A percentile compares a stretch with the other conserved stretches of the same genome.
Evolutionary conservation across 163 green algal genomes (phyloP).

Genomic region (Chlamydomonas reinhardtii): DNA sequence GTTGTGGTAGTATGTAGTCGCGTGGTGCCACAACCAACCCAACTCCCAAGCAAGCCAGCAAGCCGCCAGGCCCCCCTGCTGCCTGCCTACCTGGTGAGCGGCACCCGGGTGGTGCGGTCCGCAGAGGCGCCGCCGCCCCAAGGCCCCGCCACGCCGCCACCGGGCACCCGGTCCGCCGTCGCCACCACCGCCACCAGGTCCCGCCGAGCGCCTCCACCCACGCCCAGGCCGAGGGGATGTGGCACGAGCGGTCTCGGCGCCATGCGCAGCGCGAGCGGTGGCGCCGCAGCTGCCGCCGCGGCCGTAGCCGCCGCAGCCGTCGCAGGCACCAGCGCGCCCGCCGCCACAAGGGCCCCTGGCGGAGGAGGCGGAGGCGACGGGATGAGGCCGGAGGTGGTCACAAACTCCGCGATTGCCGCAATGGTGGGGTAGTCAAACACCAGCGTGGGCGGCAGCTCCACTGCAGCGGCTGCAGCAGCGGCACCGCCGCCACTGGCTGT

Average conservation of each 20-base stretch:
- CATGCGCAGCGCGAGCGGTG: no score
- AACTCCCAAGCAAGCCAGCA: no score
- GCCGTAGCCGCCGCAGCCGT: neutral
- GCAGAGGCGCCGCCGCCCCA: neutral
- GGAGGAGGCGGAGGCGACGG: neutral
- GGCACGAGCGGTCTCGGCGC: no score
- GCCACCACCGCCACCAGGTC: conserved; percentile 11
- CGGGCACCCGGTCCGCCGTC: neutral
- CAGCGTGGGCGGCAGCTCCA: conserved; percentile 54
- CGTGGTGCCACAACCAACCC: no score
- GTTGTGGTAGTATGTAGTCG: no score
- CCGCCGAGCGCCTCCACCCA: no score
- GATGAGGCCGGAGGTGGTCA: conserved; percentile 1
- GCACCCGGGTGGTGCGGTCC: conserved; percentile 40
- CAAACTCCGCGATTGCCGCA: conserved; percentile 39
- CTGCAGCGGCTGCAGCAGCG: no score
- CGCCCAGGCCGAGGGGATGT: no score
- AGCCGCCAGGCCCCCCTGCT: no score
- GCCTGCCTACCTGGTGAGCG: conserved; percentile 39
- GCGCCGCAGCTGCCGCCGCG: no score
- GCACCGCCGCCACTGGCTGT: no score
- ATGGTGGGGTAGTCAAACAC: conserved; percentile 59
- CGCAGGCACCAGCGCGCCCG: neutral
- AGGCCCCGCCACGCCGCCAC: conserved; percentile 7
- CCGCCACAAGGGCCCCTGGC: no score